Conservation (phyloP, 352 stramenopile genomes). For the Thraustotheca clavata region DNA sequence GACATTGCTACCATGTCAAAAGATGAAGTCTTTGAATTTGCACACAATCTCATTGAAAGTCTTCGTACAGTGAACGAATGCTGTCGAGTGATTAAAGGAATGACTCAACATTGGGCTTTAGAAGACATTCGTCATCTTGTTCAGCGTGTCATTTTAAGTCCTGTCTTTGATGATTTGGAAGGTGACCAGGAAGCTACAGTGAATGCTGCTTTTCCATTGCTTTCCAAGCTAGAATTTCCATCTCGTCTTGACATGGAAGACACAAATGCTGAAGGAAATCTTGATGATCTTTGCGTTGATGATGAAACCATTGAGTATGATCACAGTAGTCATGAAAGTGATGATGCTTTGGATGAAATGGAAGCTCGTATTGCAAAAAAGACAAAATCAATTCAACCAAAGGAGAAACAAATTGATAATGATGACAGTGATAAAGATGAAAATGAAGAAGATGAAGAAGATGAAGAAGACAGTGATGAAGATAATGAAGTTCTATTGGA, state of each 20-base stretch:
- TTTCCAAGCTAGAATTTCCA: slow-evolving; percentile 70
- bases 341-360: slow-evolving; percentile 13
- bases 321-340: slow-evolving; percentile 20
- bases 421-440: slow-evolving; percentile 37
- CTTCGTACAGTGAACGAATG: slow-evolving; percentile 62
- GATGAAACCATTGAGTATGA: slow-evolving; percentile 61
- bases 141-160: slow-evolving; percentile 54
- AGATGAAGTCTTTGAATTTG: slow-evolving; percentile 49
- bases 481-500: no score
- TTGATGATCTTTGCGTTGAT: slow-evolving; percentile 56
- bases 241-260: slow-evolving; percentile 73
- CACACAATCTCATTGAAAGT: slow-evolving; percentile 63
- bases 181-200: slow-evolving; percentile 56
- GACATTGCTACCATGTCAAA: slow-evolving; percentile 32
- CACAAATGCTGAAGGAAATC: slow-evolving; percentile 71
- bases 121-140: slow-evolving; percentile 49
- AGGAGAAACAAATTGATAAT: background rate
- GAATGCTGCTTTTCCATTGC: slow-evolving; percentile 31
- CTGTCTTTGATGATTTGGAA: slow-evolving; percentile 77
- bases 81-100: slow-evolving; percentile 42
- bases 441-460: slow-evolving; percentile 49
- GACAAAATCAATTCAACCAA: background rate
- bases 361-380: slow-evolving; percentile 6
- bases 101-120: slow-evolving; percentile 57
- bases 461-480: slow-evolving; percentile 28